phyloP scores from a whole-genome alignment of 176 grass and related monocot species.

The Raddia guianensis region DNA sequence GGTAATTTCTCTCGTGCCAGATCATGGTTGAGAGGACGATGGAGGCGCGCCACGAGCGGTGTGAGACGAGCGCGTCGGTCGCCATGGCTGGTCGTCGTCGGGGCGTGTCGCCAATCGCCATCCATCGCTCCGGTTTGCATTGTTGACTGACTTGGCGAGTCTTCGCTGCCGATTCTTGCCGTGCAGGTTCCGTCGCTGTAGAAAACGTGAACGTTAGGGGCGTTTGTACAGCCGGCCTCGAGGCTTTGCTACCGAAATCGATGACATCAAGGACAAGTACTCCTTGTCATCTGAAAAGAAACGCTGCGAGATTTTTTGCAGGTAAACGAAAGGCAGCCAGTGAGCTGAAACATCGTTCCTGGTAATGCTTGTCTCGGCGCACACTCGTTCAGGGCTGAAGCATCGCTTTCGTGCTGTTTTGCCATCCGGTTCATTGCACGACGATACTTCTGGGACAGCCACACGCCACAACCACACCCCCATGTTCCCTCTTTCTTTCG shows the following conservation, averaged over 20 bases:
- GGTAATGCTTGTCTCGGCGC: no score
- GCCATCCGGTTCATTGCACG: not conserved
- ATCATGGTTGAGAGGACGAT: not conserved
- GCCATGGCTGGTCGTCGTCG: not conserved
- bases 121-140: slow-evolving; percentile 10
- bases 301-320: not conserved
- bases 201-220: not conserved
- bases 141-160: slow-evolving; percentile 35
- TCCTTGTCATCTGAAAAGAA: no score
- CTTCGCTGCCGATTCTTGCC: slow-evolving; percentile 21
- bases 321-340: not conserved
- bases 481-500: not conserved
- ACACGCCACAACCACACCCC: not conserved
- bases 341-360: not conserved
- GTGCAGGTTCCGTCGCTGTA: slow-evolving; percentile 6
- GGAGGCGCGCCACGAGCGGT: not conserved
- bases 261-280: not conserved
- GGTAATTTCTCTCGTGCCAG: slow-evolving; percentile 11
- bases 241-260: not conserved
- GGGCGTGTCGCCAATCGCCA: not conserved
- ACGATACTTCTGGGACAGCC: not conserved
- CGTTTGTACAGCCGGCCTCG: not conserved
- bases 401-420: not conserved
- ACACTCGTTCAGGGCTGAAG: not conserved
- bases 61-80: not conserved